Evolutionary conservation across 371 early-diverging fungal species (phyloP).

Genomic region (Zopfochytrium polystomum): DNA sequence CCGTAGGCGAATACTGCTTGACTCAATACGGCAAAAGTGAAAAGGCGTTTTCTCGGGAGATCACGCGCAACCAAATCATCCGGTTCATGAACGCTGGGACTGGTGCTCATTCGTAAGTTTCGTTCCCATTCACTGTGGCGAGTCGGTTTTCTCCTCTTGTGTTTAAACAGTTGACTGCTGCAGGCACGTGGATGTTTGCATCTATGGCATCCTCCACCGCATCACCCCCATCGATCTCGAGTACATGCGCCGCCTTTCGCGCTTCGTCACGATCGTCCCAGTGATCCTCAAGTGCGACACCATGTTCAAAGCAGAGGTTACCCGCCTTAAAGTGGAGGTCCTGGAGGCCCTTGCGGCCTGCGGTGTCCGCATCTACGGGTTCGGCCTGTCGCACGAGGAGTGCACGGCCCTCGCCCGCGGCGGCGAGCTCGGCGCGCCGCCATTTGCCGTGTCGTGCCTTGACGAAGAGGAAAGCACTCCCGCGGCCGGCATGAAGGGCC

Average conservation of each 20-base stretch:
- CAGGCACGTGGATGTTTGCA: conserved; percentile 37
- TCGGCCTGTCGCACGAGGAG: conserved; percentile 33
- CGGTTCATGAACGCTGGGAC: conserved; percentile 28
- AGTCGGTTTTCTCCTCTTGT: too few relatives aligned
- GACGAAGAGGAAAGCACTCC: not conserved
- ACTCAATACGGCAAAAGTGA: conserved; percentile 30
- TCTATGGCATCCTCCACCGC: conserved; percentile 49
- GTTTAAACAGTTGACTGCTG: too few relatives aligned
- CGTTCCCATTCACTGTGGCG: too few relatives aligned
- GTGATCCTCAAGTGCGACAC: conserved; percentile 66
- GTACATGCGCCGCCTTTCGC: conserved; percentile 50
- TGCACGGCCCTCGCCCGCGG: conserved; percentile 21
- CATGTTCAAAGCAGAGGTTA: conserved; percentile 58
- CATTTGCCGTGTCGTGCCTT: conserved; percentile 23
- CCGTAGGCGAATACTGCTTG: conserved; percentile 28
- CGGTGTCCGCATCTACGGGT: conserved; percentile 45
- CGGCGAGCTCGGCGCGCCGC: conserved; percentile 26
- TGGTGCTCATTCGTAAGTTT: conserved; percentile 34
- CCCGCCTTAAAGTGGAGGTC: conserved; percentile 49
- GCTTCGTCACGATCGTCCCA: conserved; percentile 59
- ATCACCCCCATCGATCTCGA: conserved; percentile 69
- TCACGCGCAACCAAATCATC: conserved; percentile 10
- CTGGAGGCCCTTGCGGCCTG: conserved; percentile 49
- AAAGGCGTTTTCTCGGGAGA: conserved; percentile 15
- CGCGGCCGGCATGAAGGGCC: too few relatives aligned